Percentiles rank a stretch among this genome's conserved stretches.
These are phyloP conservation scores for Fonsecaea nubica DNA, from an alignment of 2,329 filamentous ascomycete genomes.

Conservation along the genomic window DNA sequence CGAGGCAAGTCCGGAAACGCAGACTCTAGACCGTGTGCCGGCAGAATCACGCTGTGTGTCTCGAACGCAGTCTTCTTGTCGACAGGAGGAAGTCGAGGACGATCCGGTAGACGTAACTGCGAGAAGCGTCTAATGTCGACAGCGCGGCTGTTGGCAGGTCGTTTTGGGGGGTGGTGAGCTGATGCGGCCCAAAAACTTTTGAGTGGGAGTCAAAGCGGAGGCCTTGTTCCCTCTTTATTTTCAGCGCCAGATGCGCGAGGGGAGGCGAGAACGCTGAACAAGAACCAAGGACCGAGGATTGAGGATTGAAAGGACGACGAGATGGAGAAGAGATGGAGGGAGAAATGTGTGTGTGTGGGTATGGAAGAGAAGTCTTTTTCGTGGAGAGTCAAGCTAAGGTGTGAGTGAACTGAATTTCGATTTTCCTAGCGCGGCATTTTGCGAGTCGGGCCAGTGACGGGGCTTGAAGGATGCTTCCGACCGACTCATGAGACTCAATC, in stretches of 20 bases:
- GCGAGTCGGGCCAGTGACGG: constrained; percentile 17
- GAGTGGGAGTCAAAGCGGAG: constrained; percentile 25
- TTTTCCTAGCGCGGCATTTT: constrained; percentile 36
- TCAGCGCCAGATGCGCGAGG: constrained; percentile 21
- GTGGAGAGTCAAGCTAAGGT: constrained; percentile 23
- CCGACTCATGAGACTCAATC: constrained; percentile 9
- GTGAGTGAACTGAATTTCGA: constrained; percentile 31
- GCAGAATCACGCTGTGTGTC: not conserved
- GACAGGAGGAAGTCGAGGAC: not conserved
- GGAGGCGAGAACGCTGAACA: constrained; percentile 25
- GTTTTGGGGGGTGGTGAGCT: constrained; percentile 26
- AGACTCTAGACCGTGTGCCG: not conserved
- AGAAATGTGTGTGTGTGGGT: constrained; percentile 27
- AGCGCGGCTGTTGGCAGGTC: not conserved
- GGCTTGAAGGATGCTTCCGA: constrained; percentile 7
- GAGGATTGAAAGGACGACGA: constrained; percentile 11
- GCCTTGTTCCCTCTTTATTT: constrained; percentile 16
- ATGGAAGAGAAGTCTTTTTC: constrained; percentile 33
- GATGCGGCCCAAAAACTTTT: constrained; percentile 33
- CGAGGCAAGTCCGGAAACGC: not conserved
- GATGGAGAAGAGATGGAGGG: constrained; percentile 19
- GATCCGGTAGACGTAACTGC: not conserved
- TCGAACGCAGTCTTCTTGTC: not conserved
- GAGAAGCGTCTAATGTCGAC: not conserved
- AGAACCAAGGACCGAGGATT: constrained; percentile 11